Percentiles rank a stretch among this genome's conserved stretches.
Conservation (phyloP, 2,329 filamentous ascomycete genomes). For the Rhynchosporium secalis region DNA sequence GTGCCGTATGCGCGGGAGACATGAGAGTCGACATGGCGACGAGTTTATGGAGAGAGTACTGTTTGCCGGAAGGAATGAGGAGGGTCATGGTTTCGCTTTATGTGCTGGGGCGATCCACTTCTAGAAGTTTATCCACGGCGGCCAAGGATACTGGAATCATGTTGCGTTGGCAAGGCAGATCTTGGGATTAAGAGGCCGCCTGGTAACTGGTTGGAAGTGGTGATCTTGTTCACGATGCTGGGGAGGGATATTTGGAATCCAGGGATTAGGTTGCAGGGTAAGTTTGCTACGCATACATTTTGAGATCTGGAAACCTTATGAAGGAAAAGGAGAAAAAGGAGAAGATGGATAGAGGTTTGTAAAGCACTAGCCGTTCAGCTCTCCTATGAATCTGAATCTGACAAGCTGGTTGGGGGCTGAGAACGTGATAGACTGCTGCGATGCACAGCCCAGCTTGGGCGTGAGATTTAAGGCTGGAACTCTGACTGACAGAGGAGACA, state of each 20-base stretch:
- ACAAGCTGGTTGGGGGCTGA: slow-evolving; percentile 18
- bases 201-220: slow-evolving; percentile 7
- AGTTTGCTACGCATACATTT: slow-evolving; percentile 17
- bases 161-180: slow-evolving; percentile 14
- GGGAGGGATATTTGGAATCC: slow-evolving; percentile 10
- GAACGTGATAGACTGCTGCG: not conserved
- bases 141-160: slow-evolving; percentile 16
- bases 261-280: not conserved
- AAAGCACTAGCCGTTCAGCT: slow-evolving; percentile 16
- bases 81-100: slow-evolving; percentile 24
- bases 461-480: too few species aligned
- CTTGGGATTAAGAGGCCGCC: not conserved
- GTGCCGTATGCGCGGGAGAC: slow-evolving; percentile 30
- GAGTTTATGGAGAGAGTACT: slow-evolving; percentile 40
- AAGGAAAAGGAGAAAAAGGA: slow-evolving; percentile 3
- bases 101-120: slow-evolving; percentile 20
- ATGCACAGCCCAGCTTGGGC: not conserved
- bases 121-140: slow-evolving; percentile 9
- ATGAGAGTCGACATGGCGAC: slow-evolving; percentile 40
- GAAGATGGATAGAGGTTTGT: not conserved
- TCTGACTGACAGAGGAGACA: too few species aligned
- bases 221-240: slow-evolving; percentile 14
- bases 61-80: slow-evolving; percentile 34
- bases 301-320: slow-evolving; percentile 11
- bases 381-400: slow-evolving; percentile 12